Percentiles rank a stretch among this genome's conserved stretches.
phyloP scores from a whole-genome alignment of 1,139 yeast genomes.

The Nakaseomyces delphensis region DNA sequence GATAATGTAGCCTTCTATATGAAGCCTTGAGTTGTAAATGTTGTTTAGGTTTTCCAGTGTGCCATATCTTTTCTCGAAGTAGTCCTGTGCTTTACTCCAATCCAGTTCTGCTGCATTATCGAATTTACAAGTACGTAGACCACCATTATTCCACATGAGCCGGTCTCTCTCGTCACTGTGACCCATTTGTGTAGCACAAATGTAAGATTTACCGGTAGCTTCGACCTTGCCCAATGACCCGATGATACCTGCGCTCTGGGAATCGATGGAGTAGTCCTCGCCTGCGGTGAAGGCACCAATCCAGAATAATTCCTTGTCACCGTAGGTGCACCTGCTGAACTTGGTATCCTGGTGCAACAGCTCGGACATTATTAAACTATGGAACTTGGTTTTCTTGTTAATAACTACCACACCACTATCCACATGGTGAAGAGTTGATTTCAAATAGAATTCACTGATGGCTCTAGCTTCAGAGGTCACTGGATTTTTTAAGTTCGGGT shows the following conservation, averaged over 20 bases:
- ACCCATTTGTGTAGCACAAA: constrained; percentile 65
- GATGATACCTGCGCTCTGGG: constrained; percentile 15
- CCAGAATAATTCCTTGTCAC: constrained; percentile 62
- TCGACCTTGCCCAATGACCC: constrained; percentile 8
- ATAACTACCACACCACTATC: constrained; percentile 46
- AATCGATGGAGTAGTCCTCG: constrained; percentile 35
- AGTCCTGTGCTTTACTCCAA: constrained; percentile 24
- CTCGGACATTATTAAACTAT: constrained; percentile 37
- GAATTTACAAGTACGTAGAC: constrained; percentile 53
- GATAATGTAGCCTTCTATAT: constrained; percentile 26
- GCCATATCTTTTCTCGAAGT: constrained; percentile 34
- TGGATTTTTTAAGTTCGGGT: constrained; percentile 15
- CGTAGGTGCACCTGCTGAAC: constrained; percentile 38
- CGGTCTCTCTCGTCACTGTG: constrained; percentile 43
- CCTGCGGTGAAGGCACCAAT: constrained; percentile 45
- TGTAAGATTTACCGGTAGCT: constrained; percentile 23
- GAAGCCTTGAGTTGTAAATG: constrained; percentile 27
- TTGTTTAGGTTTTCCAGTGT: constrained; percentile 22
- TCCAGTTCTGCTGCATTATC: constrained; percentile 32
- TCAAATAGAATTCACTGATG: constrained; percentile 26
- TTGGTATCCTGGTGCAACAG: constrained; percentile 37
- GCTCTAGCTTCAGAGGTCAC: constrained; percentile 15
- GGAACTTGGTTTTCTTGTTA: constrained; percentile 36
- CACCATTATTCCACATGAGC: constrained; percentile 62
- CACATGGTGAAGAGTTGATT: constrained; percentile 37